Evolutionary conservation across 139 green algal genomes (phyloP), one percentile per base, ranked within the genome.

Genomic region (Coelastrella sp.): DNA sequence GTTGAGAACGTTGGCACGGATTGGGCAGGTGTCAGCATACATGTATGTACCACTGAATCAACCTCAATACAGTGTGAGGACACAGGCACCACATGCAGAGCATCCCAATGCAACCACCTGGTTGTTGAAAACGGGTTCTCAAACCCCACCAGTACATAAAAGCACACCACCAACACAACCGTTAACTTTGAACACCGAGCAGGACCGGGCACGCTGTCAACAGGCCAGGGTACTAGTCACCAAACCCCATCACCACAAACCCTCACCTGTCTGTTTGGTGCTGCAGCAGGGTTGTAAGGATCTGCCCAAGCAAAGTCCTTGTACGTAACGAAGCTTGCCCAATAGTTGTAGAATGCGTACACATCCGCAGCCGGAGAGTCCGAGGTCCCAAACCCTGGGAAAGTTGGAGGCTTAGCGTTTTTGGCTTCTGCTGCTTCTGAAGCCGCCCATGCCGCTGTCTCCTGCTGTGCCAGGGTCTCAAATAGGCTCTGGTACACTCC

Each of bases 301-400:
- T 99, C 96, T 0, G 94, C 93, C 97, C 98, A 99, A 0, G 94
- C 91, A 94, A 99, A 99, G 86, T 94, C 93, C 90, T 97, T 97
- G 32, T 84, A 71, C 2, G 96, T 98, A 22, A 90, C 83, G 83
- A 99, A 99, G 91, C 93, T 91, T 4, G n/a, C 23, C 97, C 98
- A 99, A 77, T 90, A 85, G 32, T 86, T 71, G 90, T 99, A 99
- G 91, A 99, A 99, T 11, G 91, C 83, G 0, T 90, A 88, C 7
- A 99, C 97, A 54, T 96, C 90, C 0, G 90, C 80, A 13, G 88
- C 58, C 56, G 61, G 17, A 57, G 88, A 76, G 2, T 66, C 23
- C 13, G 68, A 59, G 57, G 32, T 80, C 57, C 90, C 92, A 91
- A 93, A 96, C 81, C 76, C 22, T 32, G 22, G 91, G 85, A 78